phyloP scores from a whole-genome alignment of 257 asterid genomes.

The Nicotiana sylvestris region DNA sequence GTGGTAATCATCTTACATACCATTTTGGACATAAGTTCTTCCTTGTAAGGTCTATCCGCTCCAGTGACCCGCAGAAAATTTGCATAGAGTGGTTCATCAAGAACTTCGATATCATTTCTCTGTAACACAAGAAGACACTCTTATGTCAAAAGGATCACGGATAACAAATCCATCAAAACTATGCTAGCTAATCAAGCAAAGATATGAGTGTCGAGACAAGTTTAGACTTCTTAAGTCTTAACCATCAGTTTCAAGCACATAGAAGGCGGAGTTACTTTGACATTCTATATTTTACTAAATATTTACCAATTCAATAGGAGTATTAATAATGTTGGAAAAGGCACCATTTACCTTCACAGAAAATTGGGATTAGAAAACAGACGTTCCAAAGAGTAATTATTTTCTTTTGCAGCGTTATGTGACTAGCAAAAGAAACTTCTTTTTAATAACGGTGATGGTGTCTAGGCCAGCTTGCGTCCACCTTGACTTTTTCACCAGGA shows the following conservation, averaged over 20 bases:
- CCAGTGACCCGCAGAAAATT: conserved; percentile 52
- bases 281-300: background rate
- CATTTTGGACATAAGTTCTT: conserved; percentile 48
- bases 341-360: background rate
- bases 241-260: background rate
- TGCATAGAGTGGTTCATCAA: conserved; percentile 81
- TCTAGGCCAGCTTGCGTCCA: too few relatives aligned
- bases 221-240: background rate
- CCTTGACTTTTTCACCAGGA: too few relatives aligned
- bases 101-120: conserved; percentile 81
- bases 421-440: background rate
- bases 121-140: conserved; percentile 23
- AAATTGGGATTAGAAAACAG: background rate
- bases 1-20: conserved; percentile 29
- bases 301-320: background rate
- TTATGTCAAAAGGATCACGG: background rate
- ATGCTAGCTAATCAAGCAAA: background rate
- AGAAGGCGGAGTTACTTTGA: background rate
- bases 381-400: background rate
- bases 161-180: conserved; percentile 1
- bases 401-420: background rate
- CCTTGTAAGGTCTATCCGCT: conserved; percentile 63
- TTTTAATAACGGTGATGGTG: too few relatives aligned
- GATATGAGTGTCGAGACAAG: background rate
- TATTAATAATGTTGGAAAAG: background rate